phyloP scores from a whole-genome alignment of 306 rosid species.

The Vigna hirtella region DNA sequence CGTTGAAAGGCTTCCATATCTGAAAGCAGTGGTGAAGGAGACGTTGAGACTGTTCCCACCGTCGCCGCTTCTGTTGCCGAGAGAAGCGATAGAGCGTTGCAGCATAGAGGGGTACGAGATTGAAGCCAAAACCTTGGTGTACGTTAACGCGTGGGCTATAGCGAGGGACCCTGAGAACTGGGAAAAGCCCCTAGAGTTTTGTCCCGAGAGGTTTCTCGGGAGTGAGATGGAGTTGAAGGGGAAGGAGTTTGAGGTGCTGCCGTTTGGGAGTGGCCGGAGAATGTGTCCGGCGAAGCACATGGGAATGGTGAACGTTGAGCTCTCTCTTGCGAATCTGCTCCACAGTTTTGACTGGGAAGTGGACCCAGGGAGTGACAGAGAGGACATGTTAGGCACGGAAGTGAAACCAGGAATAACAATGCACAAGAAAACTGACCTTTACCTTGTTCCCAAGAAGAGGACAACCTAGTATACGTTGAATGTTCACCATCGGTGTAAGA shows the following conservation, averaged over 20 bases:
- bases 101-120: conserved; percentile 46
- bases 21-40: conserved; percentile 51
- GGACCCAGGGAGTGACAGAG: background rate
- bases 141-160: conserved; percentile 48
- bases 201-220: conserved; percentile 45
- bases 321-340: conserved; percentile 48
- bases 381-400: conserved; percentile 43
- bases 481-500: no score
- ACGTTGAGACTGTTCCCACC: conserved; percentile 52
- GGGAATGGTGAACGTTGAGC: conserved; percentile 37
- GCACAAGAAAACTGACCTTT: conserved; percentile 51
- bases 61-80: conserved; percentile 45
- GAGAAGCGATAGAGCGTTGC: conserved; percentile 44
- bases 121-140: conserved; percentile 36
- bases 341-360: conserved; percentile 48
- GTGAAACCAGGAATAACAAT: conserved; percentile 40
- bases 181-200: conserved; percentile 44
- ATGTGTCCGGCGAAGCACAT: conserved; percentile 46
- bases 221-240: conserved; percentile 41
- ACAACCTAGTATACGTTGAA: no score
- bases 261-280: conserved; percentile 57
- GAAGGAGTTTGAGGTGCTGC: conserved; percentile 41
- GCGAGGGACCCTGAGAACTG: conserved; percentile 48
- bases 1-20: conserved; percentile 47
- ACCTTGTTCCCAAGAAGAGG: conserved; percentile 21